phyloP scores from a whole-genome alignment of 129 eudicot genomes.

The Lactuca saligna region DNA sequence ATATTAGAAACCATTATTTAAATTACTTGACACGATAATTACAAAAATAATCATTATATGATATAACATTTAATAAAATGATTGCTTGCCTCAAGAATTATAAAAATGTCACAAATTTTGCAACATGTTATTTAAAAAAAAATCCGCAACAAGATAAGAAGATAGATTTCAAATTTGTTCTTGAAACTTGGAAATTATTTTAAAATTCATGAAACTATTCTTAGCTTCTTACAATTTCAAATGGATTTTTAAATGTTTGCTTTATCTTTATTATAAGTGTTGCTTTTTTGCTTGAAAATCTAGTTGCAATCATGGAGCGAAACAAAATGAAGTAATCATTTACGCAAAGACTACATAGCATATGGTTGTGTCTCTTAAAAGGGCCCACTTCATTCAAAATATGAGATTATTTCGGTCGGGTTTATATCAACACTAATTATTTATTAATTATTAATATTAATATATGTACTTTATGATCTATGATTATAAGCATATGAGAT shows the following conservation, averaged over 20 bases:
- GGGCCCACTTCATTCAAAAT: slow-evolving; percentile 25
- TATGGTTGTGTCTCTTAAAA: slow-evolving; percentile 29
- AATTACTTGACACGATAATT: no score
- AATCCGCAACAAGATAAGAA: no score
- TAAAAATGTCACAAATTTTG: neutral
- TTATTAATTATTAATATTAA: no score
- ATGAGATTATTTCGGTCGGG: neutral
- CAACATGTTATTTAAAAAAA: neutral
- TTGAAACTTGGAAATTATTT: no score
- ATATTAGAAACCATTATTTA: no score
- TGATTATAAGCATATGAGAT: neutral
- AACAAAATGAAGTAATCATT: slow-evolving; percentile 27
- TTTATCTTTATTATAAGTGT: no score
- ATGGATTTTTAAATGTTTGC: no score
- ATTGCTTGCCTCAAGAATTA: no score
- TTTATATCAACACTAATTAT: neutral
- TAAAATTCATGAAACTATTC: no score
- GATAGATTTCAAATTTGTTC: no score
- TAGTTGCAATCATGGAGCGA: slow-evolving; percentile 17
- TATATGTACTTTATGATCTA: neutral
- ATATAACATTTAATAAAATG: neutral
- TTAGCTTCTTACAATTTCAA: no score
- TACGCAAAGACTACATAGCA: slow-evolving; percentile 19
- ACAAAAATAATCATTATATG: no score
- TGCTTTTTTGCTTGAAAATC: neutral